Conservation (phyloP, 495 filamentous ascomycete genomes). For the Hypoxylon intermedium region DNA sequence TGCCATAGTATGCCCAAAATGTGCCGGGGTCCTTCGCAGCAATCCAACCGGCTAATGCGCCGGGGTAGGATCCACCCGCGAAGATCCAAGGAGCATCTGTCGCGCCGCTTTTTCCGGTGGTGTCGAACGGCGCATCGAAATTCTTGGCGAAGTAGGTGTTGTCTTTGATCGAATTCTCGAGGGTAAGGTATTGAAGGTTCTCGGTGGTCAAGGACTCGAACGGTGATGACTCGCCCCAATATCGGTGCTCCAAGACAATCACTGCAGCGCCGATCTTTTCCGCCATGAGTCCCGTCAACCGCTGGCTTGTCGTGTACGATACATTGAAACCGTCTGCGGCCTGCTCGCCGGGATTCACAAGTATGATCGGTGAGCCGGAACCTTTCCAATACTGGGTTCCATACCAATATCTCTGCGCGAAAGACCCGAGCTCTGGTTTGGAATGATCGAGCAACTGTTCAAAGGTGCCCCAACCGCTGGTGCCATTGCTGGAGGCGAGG, state of each 20-base stretch:
- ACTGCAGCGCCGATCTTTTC: constrained; percentile 64
- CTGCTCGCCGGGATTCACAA: constrained; percentile 68
- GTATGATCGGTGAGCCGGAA: constrained; percentile 59
- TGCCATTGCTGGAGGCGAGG: constrained; percentile 11
- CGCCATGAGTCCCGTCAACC: constrained; percentile 61
- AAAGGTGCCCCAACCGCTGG: constrained; percentile 50
- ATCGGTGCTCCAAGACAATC: constrained; percentile 65
- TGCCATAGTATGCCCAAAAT: constrained; percentile 72
- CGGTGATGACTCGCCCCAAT: constrained; percentile 69
- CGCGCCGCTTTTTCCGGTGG: constrained; percentile 57
- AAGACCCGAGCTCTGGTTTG: constrained; percentile 62
- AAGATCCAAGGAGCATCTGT: constrained; percentile 68
- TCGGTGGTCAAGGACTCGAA: constrained; percentile 60
- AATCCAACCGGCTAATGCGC: constrained; percentile 69
- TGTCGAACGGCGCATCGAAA: constrained; percentile 65
- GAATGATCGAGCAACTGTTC: constrained; percentile 64
- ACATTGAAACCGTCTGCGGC: constrained; percentile 59
- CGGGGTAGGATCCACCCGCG: constrained; percentile 69
- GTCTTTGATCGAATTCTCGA: constrained; percentile 68
- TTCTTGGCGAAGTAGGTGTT: constrained; percentile 68
- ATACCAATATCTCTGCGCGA: constrained; percentile 65
- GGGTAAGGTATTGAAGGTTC: constrained; percentile 67
- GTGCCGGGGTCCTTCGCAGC: constrained; percentile 65
- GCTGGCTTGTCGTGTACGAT: constrained; percentile 59
- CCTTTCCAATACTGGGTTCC: constrained; percentile 62